Base-by-base conservation (phyloP, 371 early-diverging fungal genomes). In the Saksenaea vasiformis region DNA sequence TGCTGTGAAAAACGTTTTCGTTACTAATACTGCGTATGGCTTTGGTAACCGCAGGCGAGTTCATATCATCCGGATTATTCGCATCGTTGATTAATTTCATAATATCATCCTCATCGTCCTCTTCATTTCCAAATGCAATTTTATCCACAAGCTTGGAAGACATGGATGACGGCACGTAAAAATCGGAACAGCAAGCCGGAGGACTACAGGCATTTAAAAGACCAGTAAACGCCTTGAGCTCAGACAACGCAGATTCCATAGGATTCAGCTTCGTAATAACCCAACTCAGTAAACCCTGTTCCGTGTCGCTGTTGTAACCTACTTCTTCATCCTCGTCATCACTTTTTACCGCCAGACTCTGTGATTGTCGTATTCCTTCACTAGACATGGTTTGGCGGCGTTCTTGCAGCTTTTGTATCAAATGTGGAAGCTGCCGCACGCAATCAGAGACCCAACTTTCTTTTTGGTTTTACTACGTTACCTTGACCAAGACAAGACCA, bases 141-240 rank as follows among this genome's bases (percentile, higher is more conserved):
- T 62, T 61, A 47, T 74, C 74, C 2, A 74, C 65, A 1, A 69
- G 47, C 1, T 55, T 61, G 5, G 71, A 69, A 1, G 69, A 66
- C 60, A 60, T 59, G 0, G 71, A 75, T 39, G 69, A 68, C n/a
- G 76, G 70, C 13, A 63, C 67, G 54, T 67, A 66, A 38, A 72
- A 59, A 31, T 70, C 67, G 44, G 72, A 47, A 63, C 71, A 68
- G 43, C 76, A 72, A 13, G 66, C 69, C 9, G 65, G 73, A 28
- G 64, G 72, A 44, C 69, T 79, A 43, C 82, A 79, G 0, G 79
- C 79, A 61, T 82, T 79, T 13, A 82, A 53, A n/a, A 82, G 56
- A 4, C 82, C 79, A 15, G 74, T 72, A 35, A 82, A 79, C 39
- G 78, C 72, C 17, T 71, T 68, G 3, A 82, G 65, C 36, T 82